A percentile compares a stretch with the other conserved stretches of the same genome.
Conservation (phyloP, 495 filamentous ascomycete genomes). For the Aspergillus mulundensis region DNA sequence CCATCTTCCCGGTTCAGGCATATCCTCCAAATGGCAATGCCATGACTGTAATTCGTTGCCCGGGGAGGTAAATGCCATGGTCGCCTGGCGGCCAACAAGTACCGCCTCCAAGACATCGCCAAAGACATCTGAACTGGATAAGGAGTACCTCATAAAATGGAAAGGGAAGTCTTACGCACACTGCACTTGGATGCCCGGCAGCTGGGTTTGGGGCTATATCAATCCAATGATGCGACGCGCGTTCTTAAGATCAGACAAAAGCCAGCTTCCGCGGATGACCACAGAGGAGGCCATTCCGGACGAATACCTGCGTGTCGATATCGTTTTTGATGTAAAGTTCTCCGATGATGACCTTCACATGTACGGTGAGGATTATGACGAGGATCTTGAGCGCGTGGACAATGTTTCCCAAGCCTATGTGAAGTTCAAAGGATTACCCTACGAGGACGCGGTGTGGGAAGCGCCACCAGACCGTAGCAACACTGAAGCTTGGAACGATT, state of each 20-base stretch:
- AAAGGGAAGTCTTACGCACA: constrained; percentile 71
- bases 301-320: constrained; percentile 79
- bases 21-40: constrained; percentile 59
- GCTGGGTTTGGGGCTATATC: constrained; percentile 83
- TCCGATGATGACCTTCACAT: constrained; percentile 41
- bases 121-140: constrained; percentile 62
- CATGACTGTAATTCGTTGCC: constrained; percentile 60
- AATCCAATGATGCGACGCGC: constrained; percentile 59
- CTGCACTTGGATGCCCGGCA: constrained; percentile 78
- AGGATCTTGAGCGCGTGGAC: constrained; percentile 63
- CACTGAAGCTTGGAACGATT: constrained; percentile 72
- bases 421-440: constrained; percentile 93
- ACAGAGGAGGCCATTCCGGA: constrained; percentile 78
- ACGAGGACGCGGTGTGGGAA: constrained; percentile 91
- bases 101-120: constrained; percentile 34
- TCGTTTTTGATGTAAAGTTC: constrained; percentile 76
- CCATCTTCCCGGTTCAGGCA: constrained; percentile 52
- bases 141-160: constrained; percentile 93
- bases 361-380: constrained; percentile 48
- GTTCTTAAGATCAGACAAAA: constrained; percentile 67
- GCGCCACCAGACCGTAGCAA: constrained; percentile 66
- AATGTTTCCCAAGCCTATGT: constrained; percentile 69
- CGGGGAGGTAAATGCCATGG: constrained; percentile 62
- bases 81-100: constrained; percentile 81
- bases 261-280: constrained; percentile 61